These are phyloP conservation scores for Aphanomyces euteiches DNA, from an alignment of 352 stramenopile genomes.

Conservation along the genomic window DNA sequence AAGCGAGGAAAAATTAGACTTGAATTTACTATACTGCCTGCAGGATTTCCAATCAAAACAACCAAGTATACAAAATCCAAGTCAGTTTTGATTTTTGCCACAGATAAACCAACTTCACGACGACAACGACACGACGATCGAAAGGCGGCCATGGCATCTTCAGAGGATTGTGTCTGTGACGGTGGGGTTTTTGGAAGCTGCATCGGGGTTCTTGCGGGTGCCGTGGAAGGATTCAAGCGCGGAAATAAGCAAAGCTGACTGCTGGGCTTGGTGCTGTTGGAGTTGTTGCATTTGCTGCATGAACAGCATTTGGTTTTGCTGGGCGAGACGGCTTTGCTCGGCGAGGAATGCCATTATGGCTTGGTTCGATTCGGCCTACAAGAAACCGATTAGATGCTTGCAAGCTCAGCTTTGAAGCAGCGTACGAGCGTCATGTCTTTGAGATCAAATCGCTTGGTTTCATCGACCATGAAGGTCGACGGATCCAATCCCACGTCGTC, in stretches of 20 bases:
- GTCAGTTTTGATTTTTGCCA: not conserved
- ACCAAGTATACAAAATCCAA: not conserved
- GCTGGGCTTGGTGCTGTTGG: constrained; percentile 14
- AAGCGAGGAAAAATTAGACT: not conserved
- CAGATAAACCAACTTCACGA: no score
- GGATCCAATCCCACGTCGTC: constrained; percentile 15
- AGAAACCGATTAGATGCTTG: not conserved
- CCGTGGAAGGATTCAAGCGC: not conserved
- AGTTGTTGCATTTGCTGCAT: constrained; percentile 22
- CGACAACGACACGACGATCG: no score
- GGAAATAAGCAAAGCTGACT: constrained; percentile 8
- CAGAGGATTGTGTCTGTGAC: no score
- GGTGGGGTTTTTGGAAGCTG: no score
- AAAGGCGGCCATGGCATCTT: no score
- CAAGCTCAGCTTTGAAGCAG: not conserved
- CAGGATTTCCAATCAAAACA: no score
- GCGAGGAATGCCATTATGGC: constrained; percentile 18
- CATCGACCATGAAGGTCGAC: constrained; percentile 3
- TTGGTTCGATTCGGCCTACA: constrained; percentile 18
- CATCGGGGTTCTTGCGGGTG: not conserved
- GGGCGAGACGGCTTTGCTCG: constrained; percentile 13
- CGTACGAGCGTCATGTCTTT: constrained; percentile 16
- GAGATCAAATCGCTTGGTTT: constrained; percentile 11
- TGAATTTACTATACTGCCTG: not conserved
- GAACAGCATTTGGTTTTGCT: constrained; percentile 19